Conservation (phyloP, 805 yeast genomes). For the Saturnispora mendoncae region DNA sequence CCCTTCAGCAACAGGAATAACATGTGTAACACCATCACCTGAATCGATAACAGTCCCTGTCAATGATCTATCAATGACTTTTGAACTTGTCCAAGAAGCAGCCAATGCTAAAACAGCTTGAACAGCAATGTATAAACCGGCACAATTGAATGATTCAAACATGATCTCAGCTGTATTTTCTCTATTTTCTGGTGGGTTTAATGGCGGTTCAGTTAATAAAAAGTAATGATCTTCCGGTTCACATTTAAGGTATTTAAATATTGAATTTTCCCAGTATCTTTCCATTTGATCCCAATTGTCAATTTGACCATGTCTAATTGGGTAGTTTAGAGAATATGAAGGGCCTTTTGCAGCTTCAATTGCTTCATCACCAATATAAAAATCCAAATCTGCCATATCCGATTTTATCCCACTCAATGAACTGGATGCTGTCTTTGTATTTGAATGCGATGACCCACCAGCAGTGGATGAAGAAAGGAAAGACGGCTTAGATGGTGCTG, state of each 20-base stretch:
- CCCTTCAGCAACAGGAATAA: conserved; percentile 98
- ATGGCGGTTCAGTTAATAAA: conserved; percentile 93
- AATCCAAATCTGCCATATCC: conserved; percentile 90
- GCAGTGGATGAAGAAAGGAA: conserved; percentile 26
- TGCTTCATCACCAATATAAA: conserved; percentile 94
- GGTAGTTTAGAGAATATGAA: conserved; percentile 77
- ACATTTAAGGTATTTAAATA: conserved; percentile 91
- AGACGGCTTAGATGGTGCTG: conserved; percentile 40
- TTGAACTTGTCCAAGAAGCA: conserved; percentile 97
- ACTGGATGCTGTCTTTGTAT: conserved; percentile 3
- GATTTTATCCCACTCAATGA: conserved; percentile 6
- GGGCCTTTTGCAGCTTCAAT: conserved; percentile 86
- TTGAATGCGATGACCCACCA: conserved; percentile 20
- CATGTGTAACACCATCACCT: conserved; percentile 99
- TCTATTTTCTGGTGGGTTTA: conserved; percentile 99
- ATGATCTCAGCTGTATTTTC: conserved; percentile 97
- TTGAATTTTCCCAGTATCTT: conserved; percentile 95
- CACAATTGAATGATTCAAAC: conserved; percentile 98
- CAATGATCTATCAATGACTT: conserved; percentile 87
- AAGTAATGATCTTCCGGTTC: conserved; percentile 99
- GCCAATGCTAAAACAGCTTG: conserved; percentile 98
- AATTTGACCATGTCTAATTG: conserved; percentile 95
- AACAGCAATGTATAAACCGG: conserved; percentile 96
- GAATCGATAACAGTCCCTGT: conserved; percentile 98
- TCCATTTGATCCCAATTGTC: conserved; percentile 99